Evolutionary conservation across 352 stramenopile species (phyloP).

Genomic region (Pythium periplocum): DNA sequence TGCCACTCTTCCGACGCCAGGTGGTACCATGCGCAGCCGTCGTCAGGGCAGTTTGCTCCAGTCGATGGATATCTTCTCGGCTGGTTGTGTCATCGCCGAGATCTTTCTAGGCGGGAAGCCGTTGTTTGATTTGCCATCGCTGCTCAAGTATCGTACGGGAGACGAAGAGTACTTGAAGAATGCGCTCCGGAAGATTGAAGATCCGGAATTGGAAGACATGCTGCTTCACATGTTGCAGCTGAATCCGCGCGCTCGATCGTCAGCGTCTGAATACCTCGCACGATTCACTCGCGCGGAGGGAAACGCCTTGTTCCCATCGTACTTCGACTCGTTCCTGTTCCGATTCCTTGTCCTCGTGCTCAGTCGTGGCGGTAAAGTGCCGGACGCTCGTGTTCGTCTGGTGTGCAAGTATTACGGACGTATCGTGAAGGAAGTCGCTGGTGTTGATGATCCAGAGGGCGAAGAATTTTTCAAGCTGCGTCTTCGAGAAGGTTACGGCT

Average conservation of each 20-base stretch:
- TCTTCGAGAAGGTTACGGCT: conserved; percentile 80
- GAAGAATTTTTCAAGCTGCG: conserved; percentile 87
- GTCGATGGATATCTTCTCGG: conserved; percentile 98
- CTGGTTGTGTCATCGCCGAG: conserved; percentile 97
- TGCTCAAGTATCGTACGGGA: conserved; percentile 85
- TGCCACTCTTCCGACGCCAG: conserved; percentile 20
- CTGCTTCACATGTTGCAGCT: conserved; percentile 93
- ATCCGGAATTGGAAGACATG: conserved; percentile 83
- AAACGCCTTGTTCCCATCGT: conserved; percentile 63
- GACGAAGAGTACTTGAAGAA: conserved; percentile 65
- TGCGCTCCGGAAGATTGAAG: conserved; percentile 92
- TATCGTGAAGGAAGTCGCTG: conserved; percentile 88
- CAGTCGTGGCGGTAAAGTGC: conserved; percentile 72
- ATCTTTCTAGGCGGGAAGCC: conserved; percentile 94
- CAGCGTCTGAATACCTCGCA: conserved; percentile 85
- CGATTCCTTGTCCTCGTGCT: conserved; percentile 85
- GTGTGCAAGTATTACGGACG: conserved; percentile 91
- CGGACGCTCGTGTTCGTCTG: conserved; percentile 91
- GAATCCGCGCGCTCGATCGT: conserved; percentile 83
- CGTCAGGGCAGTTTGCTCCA: conserved; percentile 63
- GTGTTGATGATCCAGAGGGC: conserved; percentile 87
- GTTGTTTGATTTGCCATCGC: conserved; percentile 91
- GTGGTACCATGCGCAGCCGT: conserved; percentile 20
- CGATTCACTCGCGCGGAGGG: conserved; percentile 60
- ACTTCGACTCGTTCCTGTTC: conserved; percentile 88